phyloP scores from a whole-genome alignment of 306 rosid genomes.

The Senna siamea region DNA sequence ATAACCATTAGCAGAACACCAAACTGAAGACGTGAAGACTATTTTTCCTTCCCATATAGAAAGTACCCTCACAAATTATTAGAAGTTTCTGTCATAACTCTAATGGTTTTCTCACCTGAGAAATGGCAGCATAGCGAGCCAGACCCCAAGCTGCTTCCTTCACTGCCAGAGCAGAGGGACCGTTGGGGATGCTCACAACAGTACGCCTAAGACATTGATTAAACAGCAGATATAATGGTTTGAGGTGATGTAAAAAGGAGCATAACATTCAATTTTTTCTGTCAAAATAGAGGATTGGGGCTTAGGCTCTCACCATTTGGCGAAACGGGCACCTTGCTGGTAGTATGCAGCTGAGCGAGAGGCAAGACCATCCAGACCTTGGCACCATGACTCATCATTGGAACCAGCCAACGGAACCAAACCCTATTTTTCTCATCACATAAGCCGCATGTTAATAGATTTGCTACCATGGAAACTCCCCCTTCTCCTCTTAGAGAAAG shows the following conservation, averaged over 20 bases:
- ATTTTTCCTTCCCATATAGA: not conserved
- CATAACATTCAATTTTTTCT: not conserved
- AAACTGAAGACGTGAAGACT: too few species aligned
- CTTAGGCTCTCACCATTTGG: slow-evolving; percentile 79
- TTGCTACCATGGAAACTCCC: not conserved
- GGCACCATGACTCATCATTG: slow-evolving; percentile 82
- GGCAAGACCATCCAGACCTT: slow-evolving; percentile 82
- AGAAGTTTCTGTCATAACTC: not conserved
- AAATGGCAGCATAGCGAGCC: slow-evolving; percentile 94
- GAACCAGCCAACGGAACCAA: slow-evolving; percentile 75
- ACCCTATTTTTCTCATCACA: slow-evolving; percentile 55
- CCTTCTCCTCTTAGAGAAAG: not conserved
- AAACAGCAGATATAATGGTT: slow-evolving; percentile 6
- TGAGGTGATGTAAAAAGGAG: not conserved
- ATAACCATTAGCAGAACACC: not conserved
- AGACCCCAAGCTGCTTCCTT: slow-evolving; percentile 93
- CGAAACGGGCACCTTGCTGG: slow-evolving; percentile 95
- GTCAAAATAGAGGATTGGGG: not conserved
- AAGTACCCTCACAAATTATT: not conserved
- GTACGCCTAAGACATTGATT: slow-evolving; percentile 63
- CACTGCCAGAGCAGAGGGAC: slow-evolving; percentile 95
- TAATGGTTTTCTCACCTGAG: slow-evolving; percentile 64
- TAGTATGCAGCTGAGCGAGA: slow-evolving; percentile 83
- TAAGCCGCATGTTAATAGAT: not conserved
- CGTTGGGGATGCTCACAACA: slow-evolving; percentile 95